Base-by-base conservation (phyloP, 305 asterid genomes). In the Nicotiana rustica region DNA sequence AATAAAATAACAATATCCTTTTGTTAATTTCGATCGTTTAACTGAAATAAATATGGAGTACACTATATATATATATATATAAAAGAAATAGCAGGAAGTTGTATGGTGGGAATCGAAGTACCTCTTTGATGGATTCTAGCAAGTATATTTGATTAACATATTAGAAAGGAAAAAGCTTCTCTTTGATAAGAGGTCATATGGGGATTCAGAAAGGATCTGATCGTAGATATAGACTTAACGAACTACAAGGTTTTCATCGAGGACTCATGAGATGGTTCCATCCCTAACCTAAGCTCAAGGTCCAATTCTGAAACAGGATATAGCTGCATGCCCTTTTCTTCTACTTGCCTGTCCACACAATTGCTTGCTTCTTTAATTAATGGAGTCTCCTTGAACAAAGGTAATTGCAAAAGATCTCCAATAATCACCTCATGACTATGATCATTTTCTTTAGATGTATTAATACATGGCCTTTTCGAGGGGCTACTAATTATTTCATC, bases 201-300 rank as follows among this genome's bases (percentile, higher is more conserved):
- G 49, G 12, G 8, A 3, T 8, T 41, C 12, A 41, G 12, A 41
- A 41, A 41, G 49, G 10, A 41, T 41, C 10, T 41, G 49, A 41
- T 41, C 10, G 49, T 41, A 41, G 49, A 41, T 41, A 41, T 8
- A 41, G 0, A 41, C 49, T 41, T 41, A 0, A 69, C 4, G 1
- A 71, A 71, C 13, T 19, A 47, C 13, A 47, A 35, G 49, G 38
- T 21, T 35, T 67, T 67, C 75, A 7, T 3, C 12, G 6, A 15
- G 6, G 14, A 33, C 3, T 41, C 49, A 41, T 41, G 47, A 0
- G 19, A 18, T 19, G 89, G 92, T 67, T 86, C 88, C 10, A 87
- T 86, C 19, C 91, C 92, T 84, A 89, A 80, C 19, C 91, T 88
- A 61, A 88, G 92, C 21, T 89, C 92, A 56, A 88, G 92, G 81